Base-by-base conservation (phyloP, 768 basidiomycete species). In the Psilocybe cubensis region DNA sequence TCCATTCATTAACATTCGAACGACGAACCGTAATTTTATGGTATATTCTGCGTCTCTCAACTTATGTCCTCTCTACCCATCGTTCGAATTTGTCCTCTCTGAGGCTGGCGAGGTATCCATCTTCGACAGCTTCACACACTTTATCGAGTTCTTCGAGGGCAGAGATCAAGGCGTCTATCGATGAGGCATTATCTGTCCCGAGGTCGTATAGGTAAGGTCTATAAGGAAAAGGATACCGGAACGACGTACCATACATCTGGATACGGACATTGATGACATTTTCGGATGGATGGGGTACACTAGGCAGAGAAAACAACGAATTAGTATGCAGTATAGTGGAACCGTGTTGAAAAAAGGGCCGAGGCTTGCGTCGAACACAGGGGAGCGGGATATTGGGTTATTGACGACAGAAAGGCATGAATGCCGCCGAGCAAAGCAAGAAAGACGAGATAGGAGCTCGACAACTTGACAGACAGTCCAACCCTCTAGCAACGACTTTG, bases 241-340 rank as follows among this genome's bases (percentile, higher is more conserved):
- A 20, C 3, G 24, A 79, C 94, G 60, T 66, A 98, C 95, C 95
- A 64, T 98, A 97, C 96, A 98, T 98, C 83, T 98, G 96, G 58
- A 98, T 94, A n/a, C 97, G 91, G 24, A 98, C 77, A 67, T 98
- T 92, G 66, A 99, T 97, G 65, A 91, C 88, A 64, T 93, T 91
- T 78, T 99, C 97, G 9, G 96, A 97, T 3, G 97, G 97, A 77
- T 98, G 97, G 2, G 97, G 97, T 29, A 84, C 89, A 65, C 91
- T 93, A 63, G 1, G 7, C 10, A 4, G 12, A 17, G 20, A 18
- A 48, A 31, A 27, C 17, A 28, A 29, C n/a, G 5, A 14, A 25
- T 52, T 40, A 53, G 41, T 50, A 23, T 27, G 17, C 12, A 9
- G 27, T 49, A 18, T n/a, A 38, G 8, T 21, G 51, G 29, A 44